A percentile compares a stretch with the other conserved stretches of the same genome.
Conservation (phyloP, 495 filamentous ascomycete genomes). For the Lasiosphaeria miniovina region DNA sequence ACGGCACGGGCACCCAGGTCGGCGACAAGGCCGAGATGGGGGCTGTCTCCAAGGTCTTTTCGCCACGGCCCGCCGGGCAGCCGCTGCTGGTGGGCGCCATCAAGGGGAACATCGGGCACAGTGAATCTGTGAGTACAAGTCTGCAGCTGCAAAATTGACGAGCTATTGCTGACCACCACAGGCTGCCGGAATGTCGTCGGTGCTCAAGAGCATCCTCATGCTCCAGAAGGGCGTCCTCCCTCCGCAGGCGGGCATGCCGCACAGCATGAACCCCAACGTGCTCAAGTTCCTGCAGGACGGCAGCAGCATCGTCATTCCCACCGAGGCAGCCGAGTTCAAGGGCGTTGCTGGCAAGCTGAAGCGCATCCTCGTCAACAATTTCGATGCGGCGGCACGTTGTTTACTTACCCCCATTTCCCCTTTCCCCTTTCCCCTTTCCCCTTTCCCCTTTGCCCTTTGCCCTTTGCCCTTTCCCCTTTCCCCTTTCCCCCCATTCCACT, state of each 20-base stretch:
- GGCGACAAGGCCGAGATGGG: conserved; percentile 71
- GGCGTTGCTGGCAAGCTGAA: too few species aligned
- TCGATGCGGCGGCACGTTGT: too few species aligned
- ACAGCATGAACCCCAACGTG: too few species aligned
- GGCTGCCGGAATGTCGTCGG: conserved; percentile 67
- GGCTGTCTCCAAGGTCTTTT: conserved; percentile 71
- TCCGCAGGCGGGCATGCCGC: conserved; percentile 45
- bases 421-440: too few species aligned
- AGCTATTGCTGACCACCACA: conserved; percentile 71
- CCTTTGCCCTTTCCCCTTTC: too few species aligned
- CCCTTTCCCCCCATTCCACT: too few species aligned
- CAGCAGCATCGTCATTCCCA: too few species aligned
- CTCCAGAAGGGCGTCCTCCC: conserved; percentile 68
- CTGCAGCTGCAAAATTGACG: conserved; percentile 48
- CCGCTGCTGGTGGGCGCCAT: conserved; percentile 71
- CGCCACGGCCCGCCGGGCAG: conserved; percentile 53
- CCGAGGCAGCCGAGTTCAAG: too few species aligned
- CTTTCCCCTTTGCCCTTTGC: too few species aligned
- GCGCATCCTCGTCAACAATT: too few species aligned
- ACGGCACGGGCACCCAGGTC: conserved; percentile 79
- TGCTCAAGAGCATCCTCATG: neutral
- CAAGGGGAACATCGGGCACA: conserved; percentile 84
- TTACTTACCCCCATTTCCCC: too few species aligned
- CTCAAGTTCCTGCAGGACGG: too few species aligned
- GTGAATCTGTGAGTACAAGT: conserved; percentile 56